These are phyloP conservation scores for Boletus reticulatus DNA, from an alignment of 768 basidiomycete species.

Conservation along the genomic window DNA sequence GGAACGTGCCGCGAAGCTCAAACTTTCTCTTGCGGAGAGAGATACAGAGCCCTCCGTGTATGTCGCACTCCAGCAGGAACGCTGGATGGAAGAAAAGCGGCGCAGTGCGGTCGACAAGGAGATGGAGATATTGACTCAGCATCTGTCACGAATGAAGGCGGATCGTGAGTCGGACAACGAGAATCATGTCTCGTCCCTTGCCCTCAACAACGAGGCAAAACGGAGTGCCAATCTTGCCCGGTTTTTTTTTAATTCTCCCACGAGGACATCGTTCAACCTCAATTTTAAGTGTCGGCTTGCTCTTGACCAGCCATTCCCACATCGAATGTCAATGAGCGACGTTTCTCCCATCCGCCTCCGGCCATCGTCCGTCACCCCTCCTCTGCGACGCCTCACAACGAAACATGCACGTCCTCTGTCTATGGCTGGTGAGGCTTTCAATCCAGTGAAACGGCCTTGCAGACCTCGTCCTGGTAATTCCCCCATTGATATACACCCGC, in stretches of 20 bases:
- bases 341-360: conserved; percentile 35
- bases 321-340: conserved; percentile 36
- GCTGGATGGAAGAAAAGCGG: conserved; percentile 52
- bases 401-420: conserved; percentile 28
- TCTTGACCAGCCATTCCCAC: conserved; percentile 30
- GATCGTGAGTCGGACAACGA: conserved; percentile 20
- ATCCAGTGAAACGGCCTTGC: conserved; percentile 29
- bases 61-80: conserved; percentile 41
- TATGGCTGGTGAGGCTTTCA: conserved; percentile 26
- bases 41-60: conserved; percentile 38
- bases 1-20: conserved; percentile 41
- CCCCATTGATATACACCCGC: conserved; percentile 12
- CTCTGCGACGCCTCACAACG: conserved; percentile 24
- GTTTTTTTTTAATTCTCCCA: conserved; percentile 38
- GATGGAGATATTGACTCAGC: conserved; percentile 34
- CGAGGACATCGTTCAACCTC: conserved; percentile 32
- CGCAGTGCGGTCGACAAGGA: conserved; percentile 37
- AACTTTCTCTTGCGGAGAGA: conserved; percentile 36
- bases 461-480: conserved; percentile 20
- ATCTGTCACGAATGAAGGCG: conserved; percentile 33
- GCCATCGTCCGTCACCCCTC: conserved; percentile 27
- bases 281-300: conserved; percentile 30
- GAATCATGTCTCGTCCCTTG: conserved; percentile 14
- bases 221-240: conserved; percentile 36
- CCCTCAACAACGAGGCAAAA: conserved; percentile 25